Conservation (phyloP, 2,329 filamentous ascomycete species). For the Exophiala bonariae region DNA sequence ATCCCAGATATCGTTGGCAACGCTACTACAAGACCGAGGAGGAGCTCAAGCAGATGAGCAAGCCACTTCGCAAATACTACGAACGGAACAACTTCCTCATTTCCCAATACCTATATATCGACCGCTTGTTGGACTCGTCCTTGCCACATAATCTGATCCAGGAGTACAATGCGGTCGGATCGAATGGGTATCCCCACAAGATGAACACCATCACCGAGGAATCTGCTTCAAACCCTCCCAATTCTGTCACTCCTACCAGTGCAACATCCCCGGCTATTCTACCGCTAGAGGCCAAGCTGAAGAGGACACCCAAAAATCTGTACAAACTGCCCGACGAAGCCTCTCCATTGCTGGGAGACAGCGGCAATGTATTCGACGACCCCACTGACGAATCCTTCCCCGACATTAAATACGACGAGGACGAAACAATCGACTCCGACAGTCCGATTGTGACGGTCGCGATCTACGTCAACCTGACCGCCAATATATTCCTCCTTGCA, state of each 20-base stretch:
- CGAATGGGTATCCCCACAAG: conserved; percentile 54
- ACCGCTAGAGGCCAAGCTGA: conserved; percentile 52
- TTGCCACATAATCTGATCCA: conserved; percentile 90
- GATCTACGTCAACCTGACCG: conserved; percentile 80
- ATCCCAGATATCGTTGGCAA: conserved; percentile 81
- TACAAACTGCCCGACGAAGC: conserved; percentile 72
- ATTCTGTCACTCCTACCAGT: conserved; percentile 8
- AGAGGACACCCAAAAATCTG: conserved; percentile 80
- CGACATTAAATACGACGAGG: conserved; percentile 45
- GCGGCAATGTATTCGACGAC: conserved; percentile 15
- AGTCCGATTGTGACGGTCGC: conserved; percentile 79
- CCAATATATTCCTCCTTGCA: conserved; percentile 72
- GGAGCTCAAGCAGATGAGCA: conserved; percentile 69
- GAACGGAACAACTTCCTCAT: conserved; percentile 85
- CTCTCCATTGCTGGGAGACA: conserved; percentile 60
- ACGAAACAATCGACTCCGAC: conserved; percentile 62
- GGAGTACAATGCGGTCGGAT: conserved; percentile 72
- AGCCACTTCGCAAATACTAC: conserved; percentile 79
- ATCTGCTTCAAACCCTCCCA: conserved; percentile 20
- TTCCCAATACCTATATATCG: conserved; percentile 91
- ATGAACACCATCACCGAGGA: conserved; percentile 78
- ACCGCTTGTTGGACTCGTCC: conserved; percentile 84
- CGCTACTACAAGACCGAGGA: conserved; percentile 81
- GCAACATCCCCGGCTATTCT: conserved; percentile 21
- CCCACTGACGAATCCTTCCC: conserved; percentile 37